phyloP scores from a whole-genome alignment of 1,284 basidiomycete species.

The Pseudozyma tsukubaensis region DNA sequence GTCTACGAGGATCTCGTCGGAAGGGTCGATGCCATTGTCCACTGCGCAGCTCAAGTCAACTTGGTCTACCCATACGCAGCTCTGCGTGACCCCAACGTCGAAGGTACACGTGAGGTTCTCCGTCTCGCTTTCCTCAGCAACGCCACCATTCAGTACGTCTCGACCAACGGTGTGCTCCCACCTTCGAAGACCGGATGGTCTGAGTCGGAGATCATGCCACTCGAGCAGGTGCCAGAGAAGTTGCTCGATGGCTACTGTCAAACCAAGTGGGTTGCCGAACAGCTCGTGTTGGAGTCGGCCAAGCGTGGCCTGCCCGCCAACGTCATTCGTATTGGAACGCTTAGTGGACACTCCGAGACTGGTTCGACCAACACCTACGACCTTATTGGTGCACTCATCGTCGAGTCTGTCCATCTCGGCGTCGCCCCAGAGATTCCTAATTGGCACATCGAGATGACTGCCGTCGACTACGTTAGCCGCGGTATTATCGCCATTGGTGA shows the following conservation, averaged over 20 bases:
- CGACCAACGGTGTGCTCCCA: slow-evolving; percentile 68
- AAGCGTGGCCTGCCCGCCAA: slow-evolving; percentile 66
- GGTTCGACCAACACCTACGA: slow-evolving; percentile 67
- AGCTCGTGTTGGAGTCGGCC: slow-evolving; percentile 63
- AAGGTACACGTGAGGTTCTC: slow-evolving; percentile 69
- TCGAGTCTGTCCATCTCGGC: slow-evolving; percentile 66
- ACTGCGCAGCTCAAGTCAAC: slow-evolving; percentile 68
- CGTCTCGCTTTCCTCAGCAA: slow-evolving; percentile 66
- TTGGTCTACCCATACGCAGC: slow-evolving; percentile 68
- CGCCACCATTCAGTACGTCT: slow-evolving; percentile 67
- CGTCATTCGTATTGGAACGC: slow-evolving; percentile 67
- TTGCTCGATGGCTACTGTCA: slow-evolving; percentile 69
- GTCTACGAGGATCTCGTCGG: slow-evolving; percentile 58
- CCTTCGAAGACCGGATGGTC: slow-evolving; percentile 63
- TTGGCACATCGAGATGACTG: slow-evolving; percentile 67
- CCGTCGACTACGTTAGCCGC: slow-evolving; percentile 64
- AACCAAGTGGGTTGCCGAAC: slow-evolving; percentile 69
- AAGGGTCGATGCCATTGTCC: slow-evolving; percentile 64
- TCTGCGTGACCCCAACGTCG: slow-evolving; percentile 66
- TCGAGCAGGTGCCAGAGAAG: slow-evolving; percentile 64
- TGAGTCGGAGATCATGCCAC: slow-evolving; percentile 57
- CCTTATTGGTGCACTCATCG: slow-evolving; percentile 64
- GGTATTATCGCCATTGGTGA: slow-evolving; percentile 61
- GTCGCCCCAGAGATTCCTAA: slow-evolving; percentile 60
- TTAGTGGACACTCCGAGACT: slow-evolving; percentile 65